These are phyloP conservation scores for Isatis tinctoria DNA, from an alignment of 345 rosid species.

Conservation along the genomic window DNA sequence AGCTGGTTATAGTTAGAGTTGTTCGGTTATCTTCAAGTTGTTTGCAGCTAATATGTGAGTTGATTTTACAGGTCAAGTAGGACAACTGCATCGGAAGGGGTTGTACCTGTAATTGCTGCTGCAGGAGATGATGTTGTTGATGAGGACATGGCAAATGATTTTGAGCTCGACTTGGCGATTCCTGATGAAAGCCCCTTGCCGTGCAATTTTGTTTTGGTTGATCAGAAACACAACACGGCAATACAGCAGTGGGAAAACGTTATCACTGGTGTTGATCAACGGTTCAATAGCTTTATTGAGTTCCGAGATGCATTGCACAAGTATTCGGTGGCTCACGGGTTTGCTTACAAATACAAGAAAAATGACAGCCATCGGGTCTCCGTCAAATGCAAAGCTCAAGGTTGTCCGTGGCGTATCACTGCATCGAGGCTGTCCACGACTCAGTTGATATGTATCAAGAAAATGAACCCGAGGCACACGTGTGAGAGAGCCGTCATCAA, in stretches of 20 bases:
- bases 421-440: conserved; percentile 83
- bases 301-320: conserved; percentile 91
- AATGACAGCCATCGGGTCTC: conserved; percentile 86
- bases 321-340: conserved; percentile 82
- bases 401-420: conserved; percentile 94
- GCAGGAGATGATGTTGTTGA: conserved; percentile 31
- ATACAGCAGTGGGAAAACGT: conserved; percentile 84
- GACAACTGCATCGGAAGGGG: conserved; percentile 60
- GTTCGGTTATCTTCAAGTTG: neutral
- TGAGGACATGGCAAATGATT: conserved; percentile 26
- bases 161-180: conserved; percentile 33
- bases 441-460: conserved; percentile 78
- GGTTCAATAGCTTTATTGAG: conserved; percentile 73
- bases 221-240: conserved; percentile 54
- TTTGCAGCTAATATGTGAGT: neutral
- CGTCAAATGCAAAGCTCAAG: conserved; percentile 82
- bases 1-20: neutral
- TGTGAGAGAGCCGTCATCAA: conserved; percentile 80
- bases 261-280: conserved; percentile 87
- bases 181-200: conserved; percentile 41
- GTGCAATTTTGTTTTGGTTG: conserved; percentile 37
- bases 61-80: conserved; percentile 60
- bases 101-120: conserved; percentile 40
- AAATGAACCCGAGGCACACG: conserved; percentile 75
- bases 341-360: conserved; percentile 87